Evolutionary conservation across 768 basidiomycete genomes (phyloP), one percentile per base, ranked within the genome.

Genomic region (Tylopilus sp.): DNA sequence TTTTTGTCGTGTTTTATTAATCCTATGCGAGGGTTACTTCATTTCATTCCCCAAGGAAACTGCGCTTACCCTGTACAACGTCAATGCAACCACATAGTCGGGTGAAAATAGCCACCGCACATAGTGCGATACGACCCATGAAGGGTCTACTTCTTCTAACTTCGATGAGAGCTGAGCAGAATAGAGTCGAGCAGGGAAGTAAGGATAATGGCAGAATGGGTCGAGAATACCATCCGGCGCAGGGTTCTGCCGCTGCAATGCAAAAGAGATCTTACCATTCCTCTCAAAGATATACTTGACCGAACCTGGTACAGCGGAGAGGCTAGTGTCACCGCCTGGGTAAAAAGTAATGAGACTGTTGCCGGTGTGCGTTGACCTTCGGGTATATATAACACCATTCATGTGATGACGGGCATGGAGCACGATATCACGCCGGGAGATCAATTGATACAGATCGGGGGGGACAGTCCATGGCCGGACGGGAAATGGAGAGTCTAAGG

Each of bases 271-370:
- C 25, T 40, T 38, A 19, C 25, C 14, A 4, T 48, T 21, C 16
- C 17, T 42, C 10, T 29, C 30, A 22, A 50, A 50, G 8, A 50
- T 50, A 25, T 50, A 50, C 26, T 50, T 50, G 41, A 50, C 34
- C 3, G 30, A 50, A 2, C 31, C 49, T 14, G 14, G 33, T 6
- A 50, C 40, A 13, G 28, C 28, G 3, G 28, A 37, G 25, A 31
- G 40, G n/a, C 48, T 41, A 12, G 22, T 5, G 22, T 41, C 17
- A 2, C 40, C 40, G 6, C 30, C 17, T 24, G 30, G 6, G 5
- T 50, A 30, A 28, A 30, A 50, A 16, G 25, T 13, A 16, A 50
- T 25, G 13, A 51, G 50, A 29, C 50, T 51, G 10, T 51, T 51
- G 5, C 34, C 42, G 13, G 37, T 6, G 9, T 51, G 33, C 5